Evolutionary conservation across 2,329 filamentous ascomycete species (phyloP).

Genomic region (Claviceps sp.): DNA sequence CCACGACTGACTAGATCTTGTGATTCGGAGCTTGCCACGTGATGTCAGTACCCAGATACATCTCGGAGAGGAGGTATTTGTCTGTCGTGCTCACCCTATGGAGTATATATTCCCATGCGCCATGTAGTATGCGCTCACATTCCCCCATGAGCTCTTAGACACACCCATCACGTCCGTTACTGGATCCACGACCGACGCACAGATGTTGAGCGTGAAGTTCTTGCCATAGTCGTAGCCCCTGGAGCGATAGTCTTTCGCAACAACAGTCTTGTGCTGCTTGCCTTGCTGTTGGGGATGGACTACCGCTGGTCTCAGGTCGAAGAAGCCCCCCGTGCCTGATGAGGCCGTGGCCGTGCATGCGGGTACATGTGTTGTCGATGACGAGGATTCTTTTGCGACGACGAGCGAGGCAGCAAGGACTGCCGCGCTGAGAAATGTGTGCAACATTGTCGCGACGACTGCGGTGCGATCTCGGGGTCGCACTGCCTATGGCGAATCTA

Average conservation of each 20-base stretch:
- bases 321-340: constrained; percentile 43
- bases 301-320: constrained; percentile 42
- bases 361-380: constrained; percentile 29
- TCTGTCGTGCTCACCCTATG: constrained; percentile 47
- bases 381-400: constrained; percentile 22
- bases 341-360: constrained; percentile 44
- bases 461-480: neutral
- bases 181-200: constrained; percentile 57
- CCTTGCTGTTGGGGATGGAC: constrained; percentile 31
- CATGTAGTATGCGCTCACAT: constrained; percentile 69
- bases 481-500: neutral
- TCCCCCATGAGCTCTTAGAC: constrained; percentile 47
- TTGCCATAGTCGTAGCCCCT: constrained; percentile 64
- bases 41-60: neutral
- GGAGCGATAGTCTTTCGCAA: constrained; percentile 44
- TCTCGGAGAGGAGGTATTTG: neutral
- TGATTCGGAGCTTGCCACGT: constrained; percentile 29
- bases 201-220: constrained; percentile 79
- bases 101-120: constrained; percentile 53
- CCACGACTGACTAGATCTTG: constrained; percentile 45
- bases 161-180: constrained; percentile 52
- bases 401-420: constrained; percentile 22
- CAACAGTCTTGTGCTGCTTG: constrained; percentile 28
- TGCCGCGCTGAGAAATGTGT: constrained; percentile 17
- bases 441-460: constrained; percentile 13